These are phyloP conservation scores for Drechslera avenae DNA, from an alignment of 2,329 filamentous ascomycete species.

Conservation along the genomic window DNA sequence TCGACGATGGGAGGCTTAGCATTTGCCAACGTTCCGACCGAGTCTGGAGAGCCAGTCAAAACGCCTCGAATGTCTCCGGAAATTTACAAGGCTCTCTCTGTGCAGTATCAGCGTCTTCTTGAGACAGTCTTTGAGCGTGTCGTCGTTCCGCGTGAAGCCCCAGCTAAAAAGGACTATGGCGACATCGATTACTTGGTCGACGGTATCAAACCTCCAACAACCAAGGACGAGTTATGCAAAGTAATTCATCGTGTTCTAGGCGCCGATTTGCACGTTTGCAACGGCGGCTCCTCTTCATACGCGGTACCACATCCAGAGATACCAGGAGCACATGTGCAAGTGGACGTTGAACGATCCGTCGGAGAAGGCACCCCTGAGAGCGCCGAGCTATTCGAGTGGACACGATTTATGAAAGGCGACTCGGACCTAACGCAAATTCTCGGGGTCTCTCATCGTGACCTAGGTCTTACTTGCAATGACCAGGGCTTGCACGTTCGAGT, in stretches of 20 bases:
- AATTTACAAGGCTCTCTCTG: constrained; percentile 62
- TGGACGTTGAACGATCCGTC: constrained; percentile 68
- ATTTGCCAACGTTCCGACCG: constrained; percentile 35
- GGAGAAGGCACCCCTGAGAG: constrained; percentile 33
- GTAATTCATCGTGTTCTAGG: constrained; percentile 52
- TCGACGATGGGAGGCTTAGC: constrained; percentile 66
- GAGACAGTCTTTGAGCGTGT: constrained; percentile 60
- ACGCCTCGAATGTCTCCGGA: constrained; percentile 69
- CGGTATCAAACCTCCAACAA: constrained; percentile 16
- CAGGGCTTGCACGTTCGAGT: constrained; percentile 68
- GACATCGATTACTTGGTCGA: constrained; percentile 74
- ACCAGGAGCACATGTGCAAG: constrained; percentile 61
- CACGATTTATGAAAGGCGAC: constrained; percentile 70
- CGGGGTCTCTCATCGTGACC: constrained; percentile 65
- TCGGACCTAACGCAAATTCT: constrained; percentile 73
- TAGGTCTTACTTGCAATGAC: constrained; percentile 70
- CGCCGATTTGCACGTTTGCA: constrained; percentile 46
- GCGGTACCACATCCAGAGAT: constrained; percentile 55
- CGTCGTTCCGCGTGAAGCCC: constrained; percentile 68
- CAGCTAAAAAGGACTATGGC: constrained; percentile 69
- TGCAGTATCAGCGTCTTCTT: constrained; percentile 55
- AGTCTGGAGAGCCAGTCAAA: constrained; percentile 52
- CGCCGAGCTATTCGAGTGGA: constrained; percentile 60
- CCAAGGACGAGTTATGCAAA: constrained; percentile 25
- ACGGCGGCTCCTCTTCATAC: constrained; percentile 46